Evolutionary conservation across 352 stramenopile species (phyloP), one percentile per base, ranked within the genome.

Genomic region (Thraustochytrium aureum): DNA sequence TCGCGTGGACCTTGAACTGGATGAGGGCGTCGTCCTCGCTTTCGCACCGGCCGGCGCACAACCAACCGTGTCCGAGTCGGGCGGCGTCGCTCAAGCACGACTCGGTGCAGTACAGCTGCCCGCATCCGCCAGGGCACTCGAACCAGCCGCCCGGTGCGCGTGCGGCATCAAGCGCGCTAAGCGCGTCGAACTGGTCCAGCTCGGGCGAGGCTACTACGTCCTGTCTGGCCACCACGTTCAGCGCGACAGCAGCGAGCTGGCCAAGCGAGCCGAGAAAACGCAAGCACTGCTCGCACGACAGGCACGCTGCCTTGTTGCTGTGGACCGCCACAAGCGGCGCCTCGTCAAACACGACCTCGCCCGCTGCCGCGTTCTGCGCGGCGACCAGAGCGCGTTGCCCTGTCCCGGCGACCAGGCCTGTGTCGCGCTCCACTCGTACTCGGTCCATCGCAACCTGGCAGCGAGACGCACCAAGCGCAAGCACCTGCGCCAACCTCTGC

Each of bases 1-100:
- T 65, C 26, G 66, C 66, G 54, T 75, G 66, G 0, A 75, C 54
- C 66, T 75, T 75, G 66, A 66, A 75, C 7, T 62, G 47, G 39
- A 75, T 65, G 33, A 75, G 52, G 7, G 66, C 42, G 37, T 75
- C 47, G 33, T 75, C 66, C 22, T 32, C 35, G 42, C 47, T 75
- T 43, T 75, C 66, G 37, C 66, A 75, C 26, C 45, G 54, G 33
- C 66, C 66, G 0, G 66, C 45, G 66, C 66, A 75, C 2, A 75
- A 45, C 12, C 14, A 22, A 7, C 56, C 47, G 39, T 75, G 66
- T 17, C 66, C 66, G 17, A 37, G 33, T 10, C 7, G 42, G 17
- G 41, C 7, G 0, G 66, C 45, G 22, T 38, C 66, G 12, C 30
- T 43, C 26, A 38, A 43, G 37, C 66, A 75, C 26, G 45, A 5